Percentiles rank a stretch among this genome's conserved stretches.
These are phyloP conservation scores for Mentha longifolia DNA, from an alignment of 257 asterid genomes.

Conservation along the genomic window DNA sequence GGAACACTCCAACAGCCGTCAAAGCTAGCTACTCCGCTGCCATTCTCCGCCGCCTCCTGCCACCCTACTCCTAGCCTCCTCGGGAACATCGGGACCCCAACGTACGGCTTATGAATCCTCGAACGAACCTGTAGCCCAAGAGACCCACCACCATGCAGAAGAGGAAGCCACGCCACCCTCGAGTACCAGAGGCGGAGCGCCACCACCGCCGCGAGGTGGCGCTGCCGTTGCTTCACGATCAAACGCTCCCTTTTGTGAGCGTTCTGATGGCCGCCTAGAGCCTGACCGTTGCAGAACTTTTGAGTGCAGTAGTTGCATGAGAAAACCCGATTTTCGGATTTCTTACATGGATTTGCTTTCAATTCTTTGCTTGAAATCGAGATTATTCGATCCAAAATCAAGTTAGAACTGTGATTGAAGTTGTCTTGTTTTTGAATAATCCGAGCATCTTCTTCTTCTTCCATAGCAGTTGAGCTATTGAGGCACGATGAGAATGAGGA, in stretches of 20 bases:
- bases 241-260: conserved; percentile 82
- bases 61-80: conserved; percentile 60
- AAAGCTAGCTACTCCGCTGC: conserved; percentile 54
- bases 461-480: not conserved
- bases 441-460: no score
- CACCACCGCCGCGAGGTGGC: no score
- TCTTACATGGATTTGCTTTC: no score
- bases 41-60: conserved; percentile 39
- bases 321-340: conserved; percentile 46
- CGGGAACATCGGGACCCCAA: no score
- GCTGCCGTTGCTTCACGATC: conserved; percentile 54
- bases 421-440: not conserved
- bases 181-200: conserved; percentile 35
- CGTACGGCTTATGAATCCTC: conserved; percentile 14
- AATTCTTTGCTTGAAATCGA: conserved; percentile 34
- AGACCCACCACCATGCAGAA: conserved; percentile 67
- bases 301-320: conserved; percentile 84
- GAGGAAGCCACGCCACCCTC: conserved; percentile 43
- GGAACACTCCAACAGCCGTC: no score
- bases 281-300: conserved; percentile 86
- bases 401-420: not conserved
- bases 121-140: conserved; percentile 70
- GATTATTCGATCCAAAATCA: conserved; percentile 54
- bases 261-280: conserved; percentile 90
- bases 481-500: conserved; percentile 33